Conservation (phyloP, 176 grass and related monocot genomes). For the Oryza australiensis region DNA sequence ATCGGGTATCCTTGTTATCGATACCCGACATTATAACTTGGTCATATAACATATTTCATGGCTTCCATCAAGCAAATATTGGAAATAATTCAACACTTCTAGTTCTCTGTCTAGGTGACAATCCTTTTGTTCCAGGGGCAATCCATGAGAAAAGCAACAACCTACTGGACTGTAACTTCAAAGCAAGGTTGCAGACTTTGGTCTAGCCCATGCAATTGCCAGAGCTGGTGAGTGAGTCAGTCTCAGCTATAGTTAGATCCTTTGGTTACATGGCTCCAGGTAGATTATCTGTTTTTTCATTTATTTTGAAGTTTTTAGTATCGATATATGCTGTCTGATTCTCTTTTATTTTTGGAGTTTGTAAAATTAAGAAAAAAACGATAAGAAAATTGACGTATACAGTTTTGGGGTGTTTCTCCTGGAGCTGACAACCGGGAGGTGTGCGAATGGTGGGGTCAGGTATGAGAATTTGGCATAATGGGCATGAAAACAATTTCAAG, state of each 20-base stretch:
- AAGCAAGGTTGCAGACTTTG: constrained; percentile 58
- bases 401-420: constrained; percentile 69
- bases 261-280: constrained; percentile 77
- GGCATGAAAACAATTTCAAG: constrained; percentile 26
- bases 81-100: constrained; percentile 12
- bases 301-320: not conserved
- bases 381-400: constrained; percentile 61
- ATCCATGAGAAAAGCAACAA: constrained; percentile 51
- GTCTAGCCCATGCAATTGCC: constrained; percentile 34
- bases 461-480: constrained; percentile 49
- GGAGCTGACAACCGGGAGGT: constrained; percentile 44
- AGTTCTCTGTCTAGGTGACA: constrained; percentile 21
- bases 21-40: too few species aligned
- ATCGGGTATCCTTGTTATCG: too few species aligned
- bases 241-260: constrained; percentile 44
- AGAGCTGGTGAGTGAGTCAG: constrained; percentile 40
- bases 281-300: not conserved
- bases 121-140: constrained; percentile 24
- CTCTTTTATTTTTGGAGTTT: constrained; percentile 34
- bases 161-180: constrained; percentile 42
- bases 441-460: constrained; percentile 31
- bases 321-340: not conserved
- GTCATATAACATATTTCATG: not conserved
- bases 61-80: not conserved
- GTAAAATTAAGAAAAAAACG: constrained; percentile 41